These are phyloP conservation scores for Kodamaea lidongshanica DNA, from an alignment of 805 yeast species.

Conservation along the genomic window DNA sequence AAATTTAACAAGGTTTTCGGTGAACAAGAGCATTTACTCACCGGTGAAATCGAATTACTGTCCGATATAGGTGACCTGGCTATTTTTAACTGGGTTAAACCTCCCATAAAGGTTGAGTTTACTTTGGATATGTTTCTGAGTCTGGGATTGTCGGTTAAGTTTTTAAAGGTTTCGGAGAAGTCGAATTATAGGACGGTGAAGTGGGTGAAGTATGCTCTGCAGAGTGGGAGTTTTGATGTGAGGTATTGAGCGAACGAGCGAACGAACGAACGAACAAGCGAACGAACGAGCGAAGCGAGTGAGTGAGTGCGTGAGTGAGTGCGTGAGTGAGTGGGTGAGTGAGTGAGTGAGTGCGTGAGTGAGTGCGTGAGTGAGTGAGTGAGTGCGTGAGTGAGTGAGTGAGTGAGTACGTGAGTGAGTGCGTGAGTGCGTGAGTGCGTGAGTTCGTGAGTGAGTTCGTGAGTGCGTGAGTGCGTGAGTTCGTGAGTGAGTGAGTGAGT, in stretches of 20 bases:
- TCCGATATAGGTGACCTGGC: conserved; percentile 9
- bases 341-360: too few relatives aligned
- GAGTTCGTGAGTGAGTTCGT: too few relatives aligned
- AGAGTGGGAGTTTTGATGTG: conserved; percentile 76
- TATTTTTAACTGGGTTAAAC: conserved; percentile 51
- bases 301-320: too few relatives aligned
- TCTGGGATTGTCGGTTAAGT: conserved; percentile 70
- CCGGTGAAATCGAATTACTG: conserved; percentile 45
- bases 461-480: too few relatives aligned
- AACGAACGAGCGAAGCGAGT: too few relatives aligned
- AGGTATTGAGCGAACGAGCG: conserved; percentile 49
- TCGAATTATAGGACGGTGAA: conserved; percentile 65
- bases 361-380: too few relatives aligned
- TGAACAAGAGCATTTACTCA: conserved; percentile 52
- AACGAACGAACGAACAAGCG: too few relatives aligned
- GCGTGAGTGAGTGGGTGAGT: too few relatives aligned
- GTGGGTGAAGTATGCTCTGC: conserved; percentile 78
- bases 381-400: too few relatives aligned
- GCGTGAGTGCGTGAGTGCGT: too few relatives aligned
- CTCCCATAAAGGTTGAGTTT: conserved; percentile 71
- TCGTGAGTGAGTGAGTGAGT: not conserved
- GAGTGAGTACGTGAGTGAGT: too few relatives aligned
- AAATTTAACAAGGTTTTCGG: conserved; percentile 64
- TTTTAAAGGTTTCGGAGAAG: conserved; percentile 57
- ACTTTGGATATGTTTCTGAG: conserved; percentile 66